phyloP scores from a whole-genome alignment of 805 yeast genomes.

The Candida piceae region DNA sequence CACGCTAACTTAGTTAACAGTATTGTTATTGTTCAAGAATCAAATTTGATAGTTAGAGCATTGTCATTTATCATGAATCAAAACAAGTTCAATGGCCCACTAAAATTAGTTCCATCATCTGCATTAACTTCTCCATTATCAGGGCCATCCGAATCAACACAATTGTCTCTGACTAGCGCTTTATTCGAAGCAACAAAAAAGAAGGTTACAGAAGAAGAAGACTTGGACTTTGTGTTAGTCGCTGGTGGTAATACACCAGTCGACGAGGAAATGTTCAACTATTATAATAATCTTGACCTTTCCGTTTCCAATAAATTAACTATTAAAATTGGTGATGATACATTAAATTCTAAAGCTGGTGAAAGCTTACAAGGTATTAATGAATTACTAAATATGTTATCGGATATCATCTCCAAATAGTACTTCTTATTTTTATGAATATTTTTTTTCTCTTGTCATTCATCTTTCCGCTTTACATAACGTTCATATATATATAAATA shows the following conservation, averaged over 20 bases:
- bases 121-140: constrained; percentile 18
- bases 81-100: constrained; percentile 11
- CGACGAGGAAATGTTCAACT: constrained; percentile 64
- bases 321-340: constrained; percentile 49
- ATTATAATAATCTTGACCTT: constrained; percentile 39
- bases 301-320: constrained; percentile 46
- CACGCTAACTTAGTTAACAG: constrained; percentile 75
- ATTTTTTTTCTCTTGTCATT: no score
- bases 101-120: constrained; percentile 18
- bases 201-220: constrained; percentile 2
- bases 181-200: neutral
- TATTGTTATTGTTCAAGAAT: constrained; percentile 67
- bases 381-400: constrained; percentile 54
- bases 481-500: no score
- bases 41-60: constrained; percentile 52
- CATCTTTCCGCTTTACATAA: no score
- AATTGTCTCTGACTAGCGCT: no score
- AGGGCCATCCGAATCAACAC: no score
- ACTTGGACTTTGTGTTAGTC: constrained; percentile 42
- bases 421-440: no score
- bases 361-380: constrained; percentile 66
- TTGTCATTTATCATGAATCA: constrained; percentile 45
- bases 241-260: constrained; percentile 65
- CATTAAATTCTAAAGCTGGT: constrained; percentile 41
- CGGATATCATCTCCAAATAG: constrained; percentile 12